Base-by-base conservation (phyloP, 2,329 filamentous ascomycete genomes). In the Atkinsonella hypoxylon region DNA sequence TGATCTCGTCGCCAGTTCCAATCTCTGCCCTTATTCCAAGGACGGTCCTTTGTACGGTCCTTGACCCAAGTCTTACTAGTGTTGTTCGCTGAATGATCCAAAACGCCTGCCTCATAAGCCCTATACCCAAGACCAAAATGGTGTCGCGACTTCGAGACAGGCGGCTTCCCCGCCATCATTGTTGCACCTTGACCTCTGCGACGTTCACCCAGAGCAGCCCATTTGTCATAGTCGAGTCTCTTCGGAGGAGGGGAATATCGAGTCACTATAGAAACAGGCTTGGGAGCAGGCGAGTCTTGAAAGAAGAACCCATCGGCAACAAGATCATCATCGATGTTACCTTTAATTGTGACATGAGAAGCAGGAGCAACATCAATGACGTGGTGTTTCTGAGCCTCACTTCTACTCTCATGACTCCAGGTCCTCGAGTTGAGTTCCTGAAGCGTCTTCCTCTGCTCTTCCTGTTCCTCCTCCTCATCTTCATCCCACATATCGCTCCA, bases 401-500 rank as follows among this genome's bases (percentile, higher is more conserved):
- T 69, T 61, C 77, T 78, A 68, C 79, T 87, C 65, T 87, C 85
- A 56, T 86, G 85, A 62, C 86, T 90, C 83, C 84, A 90, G 50
- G 83, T 87, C 57, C 85, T 78, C 51, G 83, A 79, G 64, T 89
- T 88, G 61, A 85, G 75, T 63, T 82, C 72, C 67, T 84, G 79
- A 26, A 85, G 69, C 39, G 59, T 53, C 56, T 77, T 78, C 53
- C 71, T 69, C 54, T 76, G 76, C 62, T 84, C 80, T 59, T 84
- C 78, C 58, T 87, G 79, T 55, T 85, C 82, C 56, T 86, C 83
- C 61, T 93, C 89, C 44, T 75, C 72, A 49, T 97, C 91, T 66
- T 97, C 91, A 53, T 97, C 91, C 85, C 89, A 96, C 67, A 97
- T 82, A 66, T 98, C 93, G 62, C 90, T 95, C 93, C 93, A 98